These are phyloP conservation scores for Xerocomus nothofagi DNA, from an alignment of 1,284 basidiomycete genomes.

Conservation along the genomic window DNA sequence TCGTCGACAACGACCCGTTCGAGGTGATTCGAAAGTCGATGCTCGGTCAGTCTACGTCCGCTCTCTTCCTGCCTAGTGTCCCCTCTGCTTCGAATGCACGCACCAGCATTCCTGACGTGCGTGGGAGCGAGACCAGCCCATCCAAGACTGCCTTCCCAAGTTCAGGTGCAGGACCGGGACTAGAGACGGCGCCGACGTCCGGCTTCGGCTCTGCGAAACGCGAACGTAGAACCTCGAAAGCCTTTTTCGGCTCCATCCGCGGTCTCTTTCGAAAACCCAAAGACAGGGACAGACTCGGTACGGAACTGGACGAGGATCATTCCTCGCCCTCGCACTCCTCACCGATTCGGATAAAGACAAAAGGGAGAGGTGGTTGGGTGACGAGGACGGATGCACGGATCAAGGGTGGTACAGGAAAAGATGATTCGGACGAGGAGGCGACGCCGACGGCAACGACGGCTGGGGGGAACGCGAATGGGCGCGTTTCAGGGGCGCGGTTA, in stretches of 20 bases:
- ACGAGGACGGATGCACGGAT: constrained; percentile 31
- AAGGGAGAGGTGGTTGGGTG: constrained; percentile 19
- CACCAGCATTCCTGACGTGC: constrained; percentile 9
- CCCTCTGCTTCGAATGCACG: neutral
- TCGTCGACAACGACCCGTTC: constrained; percentile 65
- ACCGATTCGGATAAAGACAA: neutral
- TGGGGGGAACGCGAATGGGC: neutral
- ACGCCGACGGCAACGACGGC: neutral
- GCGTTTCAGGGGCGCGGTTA: constrained; percentile 19
- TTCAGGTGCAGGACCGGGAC: neutral
- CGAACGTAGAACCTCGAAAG: constrained; percentile 22
- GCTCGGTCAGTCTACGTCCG: neutral
- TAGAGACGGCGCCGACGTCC: neutral
- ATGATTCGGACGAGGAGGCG: constrained; percentile 19
- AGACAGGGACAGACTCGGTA: constrained; percentile 1
- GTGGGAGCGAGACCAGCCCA: neutral
- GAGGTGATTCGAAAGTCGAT: constrained; percentile 19
- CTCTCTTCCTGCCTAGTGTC: neutral
- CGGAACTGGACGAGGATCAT: constrained; percentile 16
- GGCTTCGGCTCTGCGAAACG: constrained; percentile 10
- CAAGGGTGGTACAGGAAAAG: neutral
- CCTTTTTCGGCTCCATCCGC: constrained; percentile 31
- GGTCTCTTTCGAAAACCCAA: constrained; percentile 29
- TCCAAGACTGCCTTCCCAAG: neutral
- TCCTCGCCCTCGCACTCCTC: neutral